Conservation (phyloP, 495 filamentous ascomycete species). For the Penicillium flavigenum region DNA sequence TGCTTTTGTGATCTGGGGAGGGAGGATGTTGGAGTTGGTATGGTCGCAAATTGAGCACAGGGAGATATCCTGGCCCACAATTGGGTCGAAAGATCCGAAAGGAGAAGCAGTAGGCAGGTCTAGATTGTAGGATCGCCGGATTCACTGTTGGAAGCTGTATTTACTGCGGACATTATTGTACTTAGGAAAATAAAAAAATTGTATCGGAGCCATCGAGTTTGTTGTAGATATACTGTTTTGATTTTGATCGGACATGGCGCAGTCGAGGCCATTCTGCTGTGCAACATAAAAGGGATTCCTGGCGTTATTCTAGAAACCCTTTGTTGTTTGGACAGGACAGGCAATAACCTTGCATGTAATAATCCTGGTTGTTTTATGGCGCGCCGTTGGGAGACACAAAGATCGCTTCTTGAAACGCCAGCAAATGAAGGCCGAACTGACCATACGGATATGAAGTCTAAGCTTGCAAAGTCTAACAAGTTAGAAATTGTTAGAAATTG, state of each 20-base stretch:
- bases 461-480: background rate
- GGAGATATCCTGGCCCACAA: background rate
- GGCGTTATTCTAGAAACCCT: background rate
- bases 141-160: background rate
- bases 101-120: background rate
- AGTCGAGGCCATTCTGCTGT: background rate
- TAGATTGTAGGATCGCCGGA: constrained; percentile 3
- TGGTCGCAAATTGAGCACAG: background rate
- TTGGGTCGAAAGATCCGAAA: background rate
- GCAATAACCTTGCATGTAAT: background rate
- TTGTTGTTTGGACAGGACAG: background rate
- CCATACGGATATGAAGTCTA: background rate
- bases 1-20: too few relatives aligned
- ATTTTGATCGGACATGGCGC: background rate
- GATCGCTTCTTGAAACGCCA: constrained; percentile 16
- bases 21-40: too few relatives aligned
- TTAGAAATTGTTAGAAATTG: background rate
- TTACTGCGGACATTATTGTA: background rate
- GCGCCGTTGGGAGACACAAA: constrained; percentile 12
- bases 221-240: background rate
- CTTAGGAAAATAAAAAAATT: background rate
- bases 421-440: background rate
- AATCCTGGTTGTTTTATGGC: background rate
- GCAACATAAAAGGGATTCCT: background rate
- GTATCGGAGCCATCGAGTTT: background rate